Conservation (phyloP, 805 yeast genomes). For the Yamadazyma philogaea region DNA sequence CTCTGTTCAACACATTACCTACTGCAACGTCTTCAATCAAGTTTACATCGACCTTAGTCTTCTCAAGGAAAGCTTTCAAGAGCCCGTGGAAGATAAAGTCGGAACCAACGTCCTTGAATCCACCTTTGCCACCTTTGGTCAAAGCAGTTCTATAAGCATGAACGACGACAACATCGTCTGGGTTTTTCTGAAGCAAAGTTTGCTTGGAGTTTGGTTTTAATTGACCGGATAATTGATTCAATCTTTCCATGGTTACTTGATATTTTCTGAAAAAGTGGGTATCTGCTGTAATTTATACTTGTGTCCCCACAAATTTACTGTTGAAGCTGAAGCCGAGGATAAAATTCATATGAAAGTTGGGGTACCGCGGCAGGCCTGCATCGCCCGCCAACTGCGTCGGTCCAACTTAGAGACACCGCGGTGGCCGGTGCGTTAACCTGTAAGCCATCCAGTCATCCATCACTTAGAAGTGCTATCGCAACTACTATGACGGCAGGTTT, state of each 20-base stretch:
- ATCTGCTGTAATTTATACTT: constrained; percentile 5
- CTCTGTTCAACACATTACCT: constrained; percentile 88
- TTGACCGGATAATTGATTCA: constrained; percentile 45
- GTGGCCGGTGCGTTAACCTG: too few species aligned
- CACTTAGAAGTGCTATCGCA: too few species aligned
- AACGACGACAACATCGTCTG: constrained; percentile 88
- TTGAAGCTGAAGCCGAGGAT: constrained; percentile 4
- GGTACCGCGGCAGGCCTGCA: background rate
- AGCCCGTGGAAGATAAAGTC: constrained; percentile 74
- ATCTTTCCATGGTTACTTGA: constrained; percentile 37
- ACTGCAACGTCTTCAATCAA: constrained; percentile 80
- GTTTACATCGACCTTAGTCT: constrained; percentile 44
- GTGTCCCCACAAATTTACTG: constrained; percentile 8
- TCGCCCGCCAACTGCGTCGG: too few species aligned
- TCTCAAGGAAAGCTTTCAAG: constrained; percentile 57
- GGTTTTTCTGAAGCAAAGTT: constrained; percentile 51
- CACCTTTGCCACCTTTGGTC: constrained; percentile 83
- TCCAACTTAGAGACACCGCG: too few species aligned
- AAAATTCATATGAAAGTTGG: constrained; percentile 9
- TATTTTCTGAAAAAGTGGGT: background rate
- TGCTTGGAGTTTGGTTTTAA: constrained; percentile 40
- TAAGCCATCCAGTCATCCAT: too few species aligned
- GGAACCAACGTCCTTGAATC: constrained; percentile 75
- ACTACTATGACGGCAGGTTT: too few species aligned
- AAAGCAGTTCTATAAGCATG: constrained; percentile 89